Base-by-base conservation (phyloP, 441 rosid species). In the Mallotus japonicus region DNA sequence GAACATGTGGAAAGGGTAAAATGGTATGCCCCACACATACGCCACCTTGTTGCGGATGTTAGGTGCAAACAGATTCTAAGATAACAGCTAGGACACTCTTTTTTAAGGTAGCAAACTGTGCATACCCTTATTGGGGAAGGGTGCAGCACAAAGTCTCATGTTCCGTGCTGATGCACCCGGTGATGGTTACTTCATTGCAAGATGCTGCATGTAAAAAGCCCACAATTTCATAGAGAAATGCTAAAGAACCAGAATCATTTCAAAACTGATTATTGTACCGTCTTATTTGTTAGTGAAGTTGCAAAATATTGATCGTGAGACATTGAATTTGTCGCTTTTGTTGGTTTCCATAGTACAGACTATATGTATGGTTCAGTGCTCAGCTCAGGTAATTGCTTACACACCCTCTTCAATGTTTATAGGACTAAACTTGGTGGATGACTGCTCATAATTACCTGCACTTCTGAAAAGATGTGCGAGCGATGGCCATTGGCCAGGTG, bases 11-110 rank as follows among this genome's bases (percentile, higher is more conserved):
- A 92, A 86, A 89, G 90, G 76, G 99, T 95, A 71, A 92, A 95
- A 84, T 90, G 97, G 97, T 90, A 95, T 15, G 96, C 96, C 8
- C 97, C 99, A 6, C 92, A 90, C 73, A 82, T 95, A 71, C 95
- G 92, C 84, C 99, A 92, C 86, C 86, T 95, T 57, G 97, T 91
- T 13, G 93, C 89, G 5, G 97, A 95, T 66, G 86, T 95, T 28
- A 76, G 83, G 84, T 95, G 97, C 88, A 84, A 73, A 71, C 80
- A 64, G 64, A 44, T 79, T 47, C 69, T 65, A 50, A 66, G 65
- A 72, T 73, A 79, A 17, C 46, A 17, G 24, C 65, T 8, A 13
- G 3, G 62, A 61, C 53, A 8, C 55, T 6, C 16, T 22, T 59
- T 12, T 3, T 62, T 34, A 14, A 16, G 58, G 50, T 12, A 13